Evolutionary conservation across 78 protist species (phyloP), one percentile per base, ranked within the genome.

Genomic region (Dictyostelium brefeldianum): DNA sequence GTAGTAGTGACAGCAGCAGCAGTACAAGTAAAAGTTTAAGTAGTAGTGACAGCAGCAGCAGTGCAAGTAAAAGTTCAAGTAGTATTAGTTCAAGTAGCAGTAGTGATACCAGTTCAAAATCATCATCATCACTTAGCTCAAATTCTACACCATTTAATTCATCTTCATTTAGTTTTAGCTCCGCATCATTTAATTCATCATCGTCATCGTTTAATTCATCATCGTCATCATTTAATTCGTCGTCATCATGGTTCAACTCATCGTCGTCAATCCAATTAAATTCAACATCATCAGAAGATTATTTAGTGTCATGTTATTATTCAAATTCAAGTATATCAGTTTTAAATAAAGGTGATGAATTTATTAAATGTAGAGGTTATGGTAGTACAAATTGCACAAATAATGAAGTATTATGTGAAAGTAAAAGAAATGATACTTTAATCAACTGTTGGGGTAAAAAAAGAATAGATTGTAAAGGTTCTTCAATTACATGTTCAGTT

Each of bases 301-400:
- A 14, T 31, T 67, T 67, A 31, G 75, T 67, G 3, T 67, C 75
- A 67, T 67, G 75, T 67, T 2, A 67, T 67, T 29, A 27, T 31
- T 29, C 43, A 31, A 31, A 67, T 47, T 31, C 75, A 67, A 67
- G 14, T 31, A 29, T 67, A 7, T 31, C 17, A 10, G 46, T 67
- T 31, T 29, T 5, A 17, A 67, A 31, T 31, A 67, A 67, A 29
- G 48, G 41, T 27, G 15, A 67, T 67, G 75, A 67, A 25, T 67
- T 67, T 31, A 67, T 67, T 15, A 67, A 67, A 67, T 67, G 75
- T 31, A 67, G 31, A 67, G 75, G 75, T 5, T 31, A 67, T 67
- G 48, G 75, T 31, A 29, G 47, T 29, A 67, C 47, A 11, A 67
- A 67, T 31, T 67, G 75, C 3, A 29, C 43, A 67, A 67, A 67